These are phyloP conservation scores for Boletus reticulatus DNA, from an alignment of 768 basidiomycete species.

Conservation along the genomic window DNA sequence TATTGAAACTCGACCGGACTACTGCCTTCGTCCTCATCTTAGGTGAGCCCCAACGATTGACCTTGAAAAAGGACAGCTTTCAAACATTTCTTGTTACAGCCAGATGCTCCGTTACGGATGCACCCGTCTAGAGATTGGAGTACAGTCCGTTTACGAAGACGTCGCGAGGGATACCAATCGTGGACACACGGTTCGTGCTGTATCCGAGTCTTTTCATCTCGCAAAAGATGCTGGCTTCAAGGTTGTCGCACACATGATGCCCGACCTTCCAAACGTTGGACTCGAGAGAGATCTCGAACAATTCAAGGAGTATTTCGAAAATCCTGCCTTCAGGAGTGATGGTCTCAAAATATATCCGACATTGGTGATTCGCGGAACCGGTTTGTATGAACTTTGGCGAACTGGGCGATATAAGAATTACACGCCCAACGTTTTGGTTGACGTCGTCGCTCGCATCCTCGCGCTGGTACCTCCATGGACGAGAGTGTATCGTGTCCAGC, in stretches of 20 bases:
- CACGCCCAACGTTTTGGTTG: conserved; percentile 97
- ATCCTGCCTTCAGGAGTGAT: conserved; percentile 94
- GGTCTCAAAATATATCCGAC: conserved; percentile 99
- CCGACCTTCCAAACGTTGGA: conserved; percentile 96
- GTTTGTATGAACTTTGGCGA: conserved; percentile 93
- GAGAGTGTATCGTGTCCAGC: conserved; percentile 94
- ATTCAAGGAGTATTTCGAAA: conserved; percentile 99
- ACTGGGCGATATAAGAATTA: conserved; percentile 99
- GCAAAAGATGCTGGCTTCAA: conserved; percentile 99
- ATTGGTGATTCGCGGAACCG: conserved; percentile 95
- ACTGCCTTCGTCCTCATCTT: conserved; percentile 94
- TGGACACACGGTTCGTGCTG: conserved; percentile 96
- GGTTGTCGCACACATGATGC: conserved; percentile 99
- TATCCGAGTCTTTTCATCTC: conserved; percentile 95
- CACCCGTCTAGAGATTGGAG: conserved; percentile 96
- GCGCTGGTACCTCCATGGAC: conserved; percentile 99
- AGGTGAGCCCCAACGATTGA: conserved; percentile 46
- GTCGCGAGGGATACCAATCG: conserved; percentile 98
- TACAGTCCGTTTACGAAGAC: conserved; percentile 99
- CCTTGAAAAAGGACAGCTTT: neutral
- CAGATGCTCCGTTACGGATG: conserved; percentile 99
- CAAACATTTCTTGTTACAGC: conserved; percentile 38
- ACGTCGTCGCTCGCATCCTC: conserved; percentile 93
- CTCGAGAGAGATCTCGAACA: conserved; percentile 96
- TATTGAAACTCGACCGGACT: conserved; percentile 97